These are phyloP conservation scores for Bolboschoenoplectus hybrid DNA, from an alignment of 202 grass and related monocot species.

Conservation along the genomic window DNA sequence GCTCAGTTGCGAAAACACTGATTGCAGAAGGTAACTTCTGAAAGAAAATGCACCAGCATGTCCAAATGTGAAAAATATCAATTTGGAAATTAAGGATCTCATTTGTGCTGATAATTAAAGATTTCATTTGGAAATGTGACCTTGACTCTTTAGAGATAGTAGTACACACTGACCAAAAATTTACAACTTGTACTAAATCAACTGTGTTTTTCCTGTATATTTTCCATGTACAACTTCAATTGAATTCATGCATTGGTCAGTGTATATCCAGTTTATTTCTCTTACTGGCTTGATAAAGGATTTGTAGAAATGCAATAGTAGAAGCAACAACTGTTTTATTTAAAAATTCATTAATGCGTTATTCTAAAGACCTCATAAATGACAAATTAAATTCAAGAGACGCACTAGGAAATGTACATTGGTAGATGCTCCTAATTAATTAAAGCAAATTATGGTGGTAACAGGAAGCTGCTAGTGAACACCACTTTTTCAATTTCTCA, in stretches of 20 bases:
- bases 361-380: background rate
- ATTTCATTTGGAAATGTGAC: slow-evolving; percentile 1
- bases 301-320: background rate
- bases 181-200: background rate
- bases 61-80: background rate
- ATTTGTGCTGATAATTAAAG: background rate
- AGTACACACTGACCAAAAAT: background rate
- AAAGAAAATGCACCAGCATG: background rate
- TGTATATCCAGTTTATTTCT: background rate
- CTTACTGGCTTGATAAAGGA: background rate
- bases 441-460: background rate
- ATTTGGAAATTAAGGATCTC: too few relatives aligned
- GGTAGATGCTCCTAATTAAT: background rate
- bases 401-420: background rate
- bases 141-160: background rate
- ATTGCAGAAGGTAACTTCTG: background rate
- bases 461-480: background rate
- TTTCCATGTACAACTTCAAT: slow-evolving; percentile 14
- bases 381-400: slow-evolving; percentile 23
- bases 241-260: background rate
- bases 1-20: background rate
- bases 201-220: background rate
- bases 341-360: slow-evolving; percentile 7
- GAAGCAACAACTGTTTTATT: background rate
- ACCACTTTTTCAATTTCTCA: background rate